Evolutionary conservation across 1,139 yeast species (phyloP), one percentile per base, ranked within the genome.

Genomic region (Kazachstania sp.): DNA sequence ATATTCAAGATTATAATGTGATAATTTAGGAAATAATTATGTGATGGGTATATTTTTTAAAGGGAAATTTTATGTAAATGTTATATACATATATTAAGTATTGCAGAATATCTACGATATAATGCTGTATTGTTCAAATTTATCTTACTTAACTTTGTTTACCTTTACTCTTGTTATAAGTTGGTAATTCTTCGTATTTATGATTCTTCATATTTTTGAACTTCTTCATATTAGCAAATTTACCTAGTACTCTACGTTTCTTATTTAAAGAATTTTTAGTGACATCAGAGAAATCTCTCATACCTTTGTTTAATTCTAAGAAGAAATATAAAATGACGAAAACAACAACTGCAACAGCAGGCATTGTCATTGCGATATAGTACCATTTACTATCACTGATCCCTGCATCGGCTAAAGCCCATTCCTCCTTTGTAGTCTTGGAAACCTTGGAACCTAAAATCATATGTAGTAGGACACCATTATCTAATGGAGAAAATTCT

Each of bases 281-380:
- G 34, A 75, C 59, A 35, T 60, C 66, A 3, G 75, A 64, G 42
- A 76, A 65, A 54, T 76, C 80, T 57, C 78, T 69, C 49, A 74
- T 68, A 52, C 70, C 72, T n/a, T 54, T 50, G 59, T 81, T 84
- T 48, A 75, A 50, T 55, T 68, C 70, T 12, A 82, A 73, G 62
- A 84, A 83, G 49, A 79, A 56, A 61, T 82, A 83, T 83, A 83
- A 80, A 39, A 73, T 70, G 40, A 81, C 68, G 2, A 75, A 80
- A 20, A 81, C 75, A 29, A 84, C 54, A n/a, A 79, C 65, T 30
- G 84, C 86, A 48, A 76, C 71, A 0, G 86, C 75, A n/a, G 95
- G 95, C 62, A 85, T 74, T 8, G 84, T 71, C 58, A 85, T 71
- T 41, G 79, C 76, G 54, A 81, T 72, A 59, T 84, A 83, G 59